A percentile compares a stretch with the other conserved stretches of the same genome.
These are phyloP conservation scores for Lipomyces anomalus DNA, from an alignment of 805 yeast species.

Conservation along the genomic window DNA sequence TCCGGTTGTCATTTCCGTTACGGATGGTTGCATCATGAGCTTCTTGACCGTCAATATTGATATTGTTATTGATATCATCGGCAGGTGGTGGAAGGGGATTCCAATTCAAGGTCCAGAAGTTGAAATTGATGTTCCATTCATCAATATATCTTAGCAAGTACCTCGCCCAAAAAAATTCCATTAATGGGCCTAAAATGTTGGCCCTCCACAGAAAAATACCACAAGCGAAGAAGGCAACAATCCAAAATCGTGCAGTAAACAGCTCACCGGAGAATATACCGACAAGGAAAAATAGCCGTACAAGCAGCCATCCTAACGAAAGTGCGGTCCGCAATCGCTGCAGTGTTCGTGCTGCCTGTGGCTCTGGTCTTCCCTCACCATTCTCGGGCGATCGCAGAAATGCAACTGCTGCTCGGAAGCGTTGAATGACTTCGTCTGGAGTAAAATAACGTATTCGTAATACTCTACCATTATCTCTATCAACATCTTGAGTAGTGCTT, in stretches of 20 bases:
- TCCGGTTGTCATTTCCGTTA: neutral
- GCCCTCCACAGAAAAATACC: slow-evolving; percentile 10
- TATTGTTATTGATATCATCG: neutral
- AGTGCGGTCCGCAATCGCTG: slow-evolving; percentile 9
- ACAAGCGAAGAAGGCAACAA: slow-evolving; percentile 8
- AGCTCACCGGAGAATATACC: slow-evolving; percentile 17
- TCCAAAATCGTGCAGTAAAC: slow-evolving; percentile 14
- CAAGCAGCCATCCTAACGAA: slow-evolving; percentile 14
- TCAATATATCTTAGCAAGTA: neutral
- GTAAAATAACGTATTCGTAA: too few species aligned
- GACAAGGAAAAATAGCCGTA: slow-evolving; percentile 17
- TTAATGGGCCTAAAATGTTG: slow-evolving; percentile 2
- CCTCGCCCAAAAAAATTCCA: neutral
- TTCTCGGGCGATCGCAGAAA: slow-evolving; percentile 9
- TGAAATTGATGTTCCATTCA: slow-evolving; percentile 2
- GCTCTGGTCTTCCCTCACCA: too few species aligned
- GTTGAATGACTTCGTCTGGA: neutral
- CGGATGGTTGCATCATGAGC: neutral
- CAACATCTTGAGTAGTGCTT: neutral
- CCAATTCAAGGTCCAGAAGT: slow-evolving; percentile 1
- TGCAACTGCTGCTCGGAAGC: slow-evolving; percentile 1
- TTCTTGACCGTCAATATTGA: neutral
- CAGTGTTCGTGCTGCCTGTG: too few species aligned
- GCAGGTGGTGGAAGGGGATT: slow-evolving; percentile 2
- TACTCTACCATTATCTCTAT: neutral